phyloP scores from a whole-genome alignment of 208 protist genomes.

The Trypanosoma conorhini region DNA sequence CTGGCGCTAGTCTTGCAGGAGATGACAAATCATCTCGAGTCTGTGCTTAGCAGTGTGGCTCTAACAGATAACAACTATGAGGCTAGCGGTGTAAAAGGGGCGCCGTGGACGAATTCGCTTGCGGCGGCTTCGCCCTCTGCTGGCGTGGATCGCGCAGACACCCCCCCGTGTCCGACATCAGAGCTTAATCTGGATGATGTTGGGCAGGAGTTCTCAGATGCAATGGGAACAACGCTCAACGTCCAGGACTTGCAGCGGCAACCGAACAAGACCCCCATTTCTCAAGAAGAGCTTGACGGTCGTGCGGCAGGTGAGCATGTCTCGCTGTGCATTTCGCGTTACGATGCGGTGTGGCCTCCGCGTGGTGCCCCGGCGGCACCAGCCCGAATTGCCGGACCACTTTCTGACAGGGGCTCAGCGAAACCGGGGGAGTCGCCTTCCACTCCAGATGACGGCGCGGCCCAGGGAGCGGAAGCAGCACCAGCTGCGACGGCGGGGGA shows the following conservation, averaged over 20 bases:
- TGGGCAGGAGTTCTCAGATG: conserved; percentile 48
- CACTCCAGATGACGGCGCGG: neutral
- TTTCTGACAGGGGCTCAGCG: neutral
- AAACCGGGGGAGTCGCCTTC: neutral
- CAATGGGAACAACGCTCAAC: conserved; percentile 47
- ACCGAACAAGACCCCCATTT: neutral
- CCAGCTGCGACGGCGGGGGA: neutral
- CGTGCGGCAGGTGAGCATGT: neutral
- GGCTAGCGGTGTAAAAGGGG: neutral
- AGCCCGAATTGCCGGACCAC: neutral
- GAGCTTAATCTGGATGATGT: neutral
- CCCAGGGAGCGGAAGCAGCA: neutral
- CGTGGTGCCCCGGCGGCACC: neutral
- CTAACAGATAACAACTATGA: neutral
- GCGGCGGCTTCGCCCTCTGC: conserved; percentile 2
- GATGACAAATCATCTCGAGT: conserved; percentile 40
- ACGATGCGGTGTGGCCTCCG: neutral
- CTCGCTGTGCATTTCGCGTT: conserved; percentile 11
- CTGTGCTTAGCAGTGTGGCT: neutral
- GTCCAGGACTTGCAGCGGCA: conserved; percentile 29
- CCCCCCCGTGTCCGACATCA: neutral
- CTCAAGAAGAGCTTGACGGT: neutral
- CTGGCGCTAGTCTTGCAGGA: conserved; percentile 38
- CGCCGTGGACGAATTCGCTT: neutral
- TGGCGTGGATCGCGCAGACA: conserved; percentile 4